Conservation (phyloP, 768 basidiomycete genomes). For the Xanthoconium purpureum region DNA sequence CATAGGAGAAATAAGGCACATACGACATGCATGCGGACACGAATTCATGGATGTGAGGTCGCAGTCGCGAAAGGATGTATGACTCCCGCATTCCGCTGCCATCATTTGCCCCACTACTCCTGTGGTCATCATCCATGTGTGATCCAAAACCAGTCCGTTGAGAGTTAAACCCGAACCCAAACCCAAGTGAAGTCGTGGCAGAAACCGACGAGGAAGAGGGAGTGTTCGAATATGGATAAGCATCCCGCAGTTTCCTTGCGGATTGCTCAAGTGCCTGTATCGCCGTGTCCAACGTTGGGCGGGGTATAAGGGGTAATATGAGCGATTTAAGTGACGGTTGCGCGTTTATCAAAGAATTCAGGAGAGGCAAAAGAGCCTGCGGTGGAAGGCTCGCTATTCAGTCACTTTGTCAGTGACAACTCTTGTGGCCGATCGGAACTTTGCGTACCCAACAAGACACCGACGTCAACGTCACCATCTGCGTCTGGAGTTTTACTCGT, state of each 20-base stretch:
- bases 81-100: constrained; percentile 72
- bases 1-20: constrained; percentile 79
- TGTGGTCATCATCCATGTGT: constrained; percentile 28
- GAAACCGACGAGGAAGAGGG: constrained; percentile 31
- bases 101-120: constrained; percentile 21
- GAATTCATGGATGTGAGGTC: constrained; percentile 74
- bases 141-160: constrained; percentile 33
- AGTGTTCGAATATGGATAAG: constrained; percentile 75
- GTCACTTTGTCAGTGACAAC: constrained; percentile 8
- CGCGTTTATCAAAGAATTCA: constrained; percentile 62
- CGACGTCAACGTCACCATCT: constrained; percentile 61
- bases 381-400: constrained; percentile 71
- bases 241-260: constrained; percentile 72
- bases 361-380: constrained; percentile 70
- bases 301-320: constrained; percentile 75
- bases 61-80: constrained; percentile 72
- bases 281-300: constrained; percentile 78
- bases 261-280: constrained; percentile 64
- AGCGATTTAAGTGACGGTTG: constrained; percentile 71
- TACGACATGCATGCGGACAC: constrained; percentile 76
- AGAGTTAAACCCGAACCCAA: constrained; percentile 24
- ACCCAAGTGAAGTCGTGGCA: constrained; percentile 35
- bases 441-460: constrained; percentile 70
- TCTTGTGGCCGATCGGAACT: neutral
- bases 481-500: constrained; percentile 42